These are phyloP conservation scores for Clonostachys solani DNA, from an alignment of 2,329 filamentous ascomycete species.

Conservation along the genomic window DNA sequence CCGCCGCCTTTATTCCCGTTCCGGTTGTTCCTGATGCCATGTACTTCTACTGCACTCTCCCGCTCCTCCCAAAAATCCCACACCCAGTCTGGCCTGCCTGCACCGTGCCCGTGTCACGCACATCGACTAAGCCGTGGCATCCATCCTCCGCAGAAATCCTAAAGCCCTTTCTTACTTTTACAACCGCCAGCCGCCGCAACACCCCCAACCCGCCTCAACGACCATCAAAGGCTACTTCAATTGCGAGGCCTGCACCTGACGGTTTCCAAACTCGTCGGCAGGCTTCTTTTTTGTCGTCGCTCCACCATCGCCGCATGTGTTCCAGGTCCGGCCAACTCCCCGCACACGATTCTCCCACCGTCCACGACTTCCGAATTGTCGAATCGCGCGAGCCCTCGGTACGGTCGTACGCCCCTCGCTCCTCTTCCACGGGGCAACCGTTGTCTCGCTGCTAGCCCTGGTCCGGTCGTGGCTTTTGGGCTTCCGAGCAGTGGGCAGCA, in stretches of 20 bases:
- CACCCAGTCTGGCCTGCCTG: slow-evolving; percentile 1
- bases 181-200: background rate
- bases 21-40: slow-evolving; percentile 18
- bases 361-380: too few species aligned
- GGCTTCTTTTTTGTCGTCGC: too few species aligned
- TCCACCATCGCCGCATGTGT: too few species aligned
- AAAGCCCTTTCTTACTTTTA: background rate
- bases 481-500: background rate
- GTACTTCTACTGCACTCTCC: slow-evolving; percentile 1
- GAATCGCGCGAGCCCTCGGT: too few species aligned
- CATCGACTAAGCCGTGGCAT: background rate
- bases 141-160: background rate
- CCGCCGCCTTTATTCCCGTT: slow-evolving; percentile 5
- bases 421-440: slow-evolving; percentile 4
- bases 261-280: too few species aligned
- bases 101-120: background rate
- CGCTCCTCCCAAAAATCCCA: slow-evolving; percentile 6
- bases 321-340: too few species aligned
- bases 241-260: too few species aligned
- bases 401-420: slow-evolving; percentile 2
- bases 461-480: background rate
- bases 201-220: background rate
- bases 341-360: too few species aligned
- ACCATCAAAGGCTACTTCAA: too few species aligned
- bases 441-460: background rate